These are phyloP conservation scores for Luvunga scandens DNA, from an alignment of 345 rosid species.

Conservation along the genomic window DNA sequence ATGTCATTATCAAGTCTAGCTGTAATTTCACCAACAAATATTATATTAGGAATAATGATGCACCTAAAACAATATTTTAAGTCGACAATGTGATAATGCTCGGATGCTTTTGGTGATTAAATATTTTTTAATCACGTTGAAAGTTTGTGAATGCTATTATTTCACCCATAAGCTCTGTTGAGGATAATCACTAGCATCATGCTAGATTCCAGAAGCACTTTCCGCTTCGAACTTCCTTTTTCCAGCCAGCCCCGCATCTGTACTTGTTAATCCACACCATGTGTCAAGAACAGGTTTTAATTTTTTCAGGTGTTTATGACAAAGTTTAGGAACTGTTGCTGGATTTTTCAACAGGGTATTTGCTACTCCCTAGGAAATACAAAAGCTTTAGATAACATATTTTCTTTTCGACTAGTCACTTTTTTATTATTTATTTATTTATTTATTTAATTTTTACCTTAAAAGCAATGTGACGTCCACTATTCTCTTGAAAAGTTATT, in stretches of 20 bases:
- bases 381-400: too few species aligned
- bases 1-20: constrained; percentile 14
- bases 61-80: not conserved
- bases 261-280: not conserved
- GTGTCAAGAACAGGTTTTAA: not conserved
- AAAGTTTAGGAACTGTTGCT: too few species aligned
- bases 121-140: not conserved
- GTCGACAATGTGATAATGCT: not conserved
- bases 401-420: too few species aligned
- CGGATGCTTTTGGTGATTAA: not conserved
- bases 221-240: not conserved
- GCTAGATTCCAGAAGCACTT: not conserved
- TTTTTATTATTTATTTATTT: too few species aligned
- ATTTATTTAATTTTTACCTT: too few species aligned
- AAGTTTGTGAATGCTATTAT: not conserved
- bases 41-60: not conserved
- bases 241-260: not conserved
- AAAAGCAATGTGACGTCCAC: too few species aligned
- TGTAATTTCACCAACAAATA: constrained; percentile 10
- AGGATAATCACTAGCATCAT: not conserved
- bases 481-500: too few species aligned
- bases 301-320: too few species aligned
- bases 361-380: too few species aligned
- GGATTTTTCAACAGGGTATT: too few species aligned
- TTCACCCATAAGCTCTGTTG: not conserved